A percentile compares a stretch with the other conserved stretches of the same genome.
Conservation (phyloP, 1,284 basidiomycete species). For the Cryptococcus sp. region DNA sequence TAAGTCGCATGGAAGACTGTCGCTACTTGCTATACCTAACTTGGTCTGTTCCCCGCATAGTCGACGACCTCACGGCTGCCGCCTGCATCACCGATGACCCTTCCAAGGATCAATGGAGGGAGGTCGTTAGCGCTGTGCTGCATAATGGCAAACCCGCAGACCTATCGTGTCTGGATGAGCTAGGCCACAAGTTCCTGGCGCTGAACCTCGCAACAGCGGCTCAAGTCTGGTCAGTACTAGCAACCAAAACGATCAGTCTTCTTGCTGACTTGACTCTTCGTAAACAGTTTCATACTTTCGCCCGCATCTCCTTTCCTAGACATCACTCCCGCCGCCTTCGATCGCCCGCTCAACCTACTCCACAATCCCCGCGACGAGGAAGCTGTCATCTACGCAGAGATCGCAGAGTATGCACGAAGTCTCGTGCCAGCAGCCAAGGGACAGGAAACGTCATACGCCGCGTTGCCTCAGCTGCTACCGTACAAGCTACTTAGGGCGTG, state of each 20-base stretch:
- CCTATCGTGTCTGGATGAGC: conserved; percentile 75
- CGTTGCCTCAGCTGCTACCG: conserved; percentile 83
- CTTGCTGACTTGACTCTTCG: conserved; percentile 5
- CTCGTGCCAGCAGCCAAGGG: conserved; percentile 71
- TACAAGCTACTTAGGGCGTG: conserved; percentile 82
- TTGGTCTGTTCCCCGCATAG: conserved; percentile 3
- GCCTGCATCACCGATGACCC: conserved; percentile 43
- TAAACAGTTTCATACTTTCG: conserved; percentile 78
- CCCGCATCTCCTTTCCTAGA: conserved; percentile 77
- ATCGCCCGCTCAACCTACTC: conserved; percentile 39
- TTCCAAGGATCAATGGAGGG: conserved; percentile 68
- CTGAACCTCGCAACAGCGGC: conserved; percentile 81
- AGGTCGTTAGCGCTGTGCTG: conserved; percentile 81
- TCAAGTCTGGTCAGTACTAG: conserved; percentile 75
- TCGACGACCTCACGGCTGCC: conserved; percentile 39
- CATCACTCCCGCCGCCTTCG: conserved; percentile 36
- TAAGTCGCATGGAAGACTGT: conserved; percentile 50
- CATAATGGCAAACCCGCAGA: conserved; percentile 65
- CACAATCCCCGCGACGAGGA: conserved; percentile 58
- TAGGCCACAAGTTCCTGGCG: conserved; percentile 78
- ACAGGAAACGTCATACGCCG: conserved; percentile 73
- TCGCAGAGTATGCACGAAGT: conserved; percentile 87
- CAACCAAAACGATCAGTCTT: conserved; percentile 11
- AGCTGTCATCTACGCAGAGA: conserved; percentile 82
- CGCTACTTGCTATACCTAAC: no score